Base-by-base conservation (phyloP, 345 rosid species). In the Brassica rapa region DNA sequence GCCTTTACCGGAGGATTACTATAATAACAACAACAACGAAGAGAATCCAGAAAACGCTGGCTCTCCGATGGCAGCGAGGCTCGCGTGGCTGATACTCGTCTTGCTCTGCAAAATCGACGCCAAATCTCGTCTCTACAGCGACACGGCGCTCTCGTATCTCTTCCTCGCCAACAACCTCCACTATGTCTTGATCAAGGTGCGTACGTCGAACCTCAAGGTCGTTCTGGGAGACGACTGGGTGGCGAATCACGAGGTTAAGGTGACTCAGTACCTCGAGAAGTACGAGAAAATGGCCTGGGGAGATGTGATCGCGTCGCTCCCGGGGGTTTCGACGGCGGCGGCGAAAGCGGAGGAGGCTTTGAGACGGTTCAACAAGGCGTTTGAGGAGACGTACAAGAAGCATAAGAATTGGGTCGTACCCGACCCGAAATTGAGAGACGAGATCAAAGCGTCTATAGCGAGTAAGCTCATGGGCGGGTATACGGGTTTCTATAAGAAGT, bases 251-350 rank as follows among this genome's bases (percentile, higher is more conserved):
- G 92, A 86, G 70, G 79, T 78, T 0, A 90, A 85, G 71, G 88
- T 86, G 65, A 84, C 5, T 63, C 90, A 86, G 61, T 92, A 87
- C 83, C 82, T 83, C 0, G 80, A 78, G 16, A 92, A 85, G 27
- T 92, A 86, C 79, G 93, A 87, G 80, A 87, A 86, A 56, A 46
- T 83, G 61, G 92, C 87, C 11, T 92, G 97, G 97, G 84, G 73
- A 41, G 80, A 79, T 51, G 92, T 88, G 53, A 29, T 86, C 0
- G 39, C 66, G 9, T 70, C 90, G 0, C 56, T 90, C 27, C 87
- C 90, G 10, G 77, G 77, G 32, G 70, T 72, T 67, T 64, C 73
- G 1, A 62, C 71, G 75, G 59, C 55, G 32, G 75, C 51, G 5
- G 90, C 73, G 1, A 56, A 61, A 56, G 59, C 62, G 16, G 76